Evolutionary conservation across 768 basidiomycete species (phyloP).

Genomic region (Phanerochaete carnosa): DNA sequence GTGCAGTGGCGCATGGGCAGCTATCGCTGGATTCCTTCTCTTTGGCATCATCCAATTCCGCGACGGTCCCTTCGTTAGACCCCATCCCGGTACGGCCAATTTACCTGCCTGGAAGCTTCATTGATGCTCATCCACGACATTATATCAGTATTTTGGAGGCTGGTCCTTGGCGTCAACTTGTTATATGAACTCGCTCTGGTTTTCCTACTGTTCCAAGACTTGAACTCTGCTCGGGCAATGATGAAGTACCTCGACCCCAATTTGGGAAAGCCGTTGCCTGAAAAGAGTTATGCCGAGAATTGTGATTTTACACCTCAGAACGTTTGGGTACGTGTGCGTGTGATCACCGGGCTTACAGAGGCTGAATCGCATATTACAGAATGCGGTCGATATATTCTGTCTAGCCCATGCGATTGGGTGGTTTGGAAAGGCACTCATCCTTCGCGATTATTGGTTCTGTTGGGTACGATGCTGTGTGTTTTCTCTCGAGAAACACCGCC

Average conservation of each 20-base stretch:
- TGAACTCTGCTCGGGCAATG: conserved; percentile 71
- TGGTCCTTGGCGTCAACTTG: conserved; percentile 75
- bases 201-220: conserved; percentile 83
- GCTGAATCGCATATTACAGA: conserved; percentile 37
- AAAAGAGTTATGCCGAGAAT: conserved; percentile 85
- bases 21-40: conserved; percentile 66
- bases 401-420: conserved; percentile 82
- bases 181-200: conserved; percentile 81
- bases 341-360: neutral
- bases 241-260: conserved; percentile 75
- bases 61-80: conserved; percentile 85
- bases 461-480: conserved; percentile 58
- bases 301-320: conserved; percentile 60
- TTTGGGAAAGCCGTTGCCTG: conserved; percentile 70
- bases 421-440: conserved; percentile 89
- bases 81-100: conserved; percentile 55
- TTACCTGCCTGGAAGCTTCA: neutral
- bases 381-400: conserved; percentile 85
- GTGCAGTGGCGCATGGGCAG: conserved; percentile 71
- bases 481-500: neutral
- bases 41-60: conserved; percentile 89
- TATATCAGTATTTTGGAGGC: conserved; percentile 66
- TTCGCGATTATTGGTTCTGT: conserved; percentile 93
- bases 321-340: conserved; percentile 55
- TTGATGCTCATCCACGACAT: neutral